Evolutionary conservation across 495 filamentous ascomycete genomes (phyloP).

Genomic region (Hypoxylon cercidicola): DNA sequence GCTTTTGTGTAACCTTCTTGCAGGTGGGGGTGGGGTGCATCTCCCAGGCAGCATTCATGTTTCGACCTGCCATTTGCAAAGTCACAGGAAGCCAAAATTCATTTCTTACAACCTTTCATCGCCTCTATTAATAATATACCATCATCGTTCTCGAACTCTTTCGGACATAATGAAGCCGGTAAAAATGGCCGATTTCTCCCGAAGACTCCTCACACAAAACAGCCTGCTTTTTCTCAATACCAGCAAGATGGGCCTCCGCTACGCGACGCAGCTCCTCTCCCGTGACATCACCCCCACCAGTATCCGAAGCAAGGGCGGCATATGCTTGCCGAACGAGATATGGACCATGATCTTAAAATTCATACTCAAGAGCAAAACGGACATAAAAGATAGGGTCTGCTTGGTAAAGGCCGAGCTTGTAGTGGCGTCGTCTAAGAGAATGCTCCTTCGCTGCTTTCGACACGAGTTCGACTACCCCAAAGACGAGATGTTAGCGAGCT

Average conservation of each 20-base stretch:
- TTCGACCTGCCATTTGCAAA: too few relatives aligned
- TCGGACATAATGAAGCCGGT: slow-evolving; percentile 6
- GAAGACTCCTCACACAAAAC: neutral
- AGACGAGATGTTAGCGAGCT: neutral
- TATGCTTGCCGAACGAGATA: slow-evolving; percentile 12
- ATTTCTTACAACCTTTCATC: neutral
- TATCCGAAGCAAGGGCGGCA: slow-evolving; percentile 26
- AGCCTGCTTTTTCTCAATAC: slow-evolving; percentile 16
- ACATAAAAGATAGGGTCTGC: slow-evolving; percentile 6
- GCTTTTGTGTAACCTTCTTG: too few relatives aligned
- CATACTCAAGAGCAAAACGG: neutral
- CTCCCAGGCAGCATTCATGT: neutral
- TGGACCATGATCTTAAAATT: slow-evolving; percentile 22
- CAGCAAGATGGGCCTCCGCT: slow-evolving; percentile 1
- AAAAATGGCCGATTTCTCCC: slow-evolving; percentile 8
- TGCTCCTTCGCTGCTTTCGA: slow-evolving; percentile 20
- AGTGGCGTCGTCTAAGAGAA: slow-evolving; percentile 3
- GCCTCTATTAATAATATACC: neutral
- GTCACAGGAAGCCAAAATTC: neutral
- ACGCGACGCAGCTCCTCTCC: slow-evolving; percentile 16
- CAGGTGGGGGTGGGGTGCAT: neutral
- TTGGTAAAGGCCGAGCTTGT: slow-evolving; percentile 17
- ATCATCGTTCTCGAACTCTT: neutral
- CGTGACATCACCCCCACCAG: neutral
- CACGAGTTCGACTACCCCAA: slow-evolving; percentile 2